Base-by-base conservation (phyloP, 1,284 basidiomycete species). In the Moesziomyces antarcticus region DNA sequence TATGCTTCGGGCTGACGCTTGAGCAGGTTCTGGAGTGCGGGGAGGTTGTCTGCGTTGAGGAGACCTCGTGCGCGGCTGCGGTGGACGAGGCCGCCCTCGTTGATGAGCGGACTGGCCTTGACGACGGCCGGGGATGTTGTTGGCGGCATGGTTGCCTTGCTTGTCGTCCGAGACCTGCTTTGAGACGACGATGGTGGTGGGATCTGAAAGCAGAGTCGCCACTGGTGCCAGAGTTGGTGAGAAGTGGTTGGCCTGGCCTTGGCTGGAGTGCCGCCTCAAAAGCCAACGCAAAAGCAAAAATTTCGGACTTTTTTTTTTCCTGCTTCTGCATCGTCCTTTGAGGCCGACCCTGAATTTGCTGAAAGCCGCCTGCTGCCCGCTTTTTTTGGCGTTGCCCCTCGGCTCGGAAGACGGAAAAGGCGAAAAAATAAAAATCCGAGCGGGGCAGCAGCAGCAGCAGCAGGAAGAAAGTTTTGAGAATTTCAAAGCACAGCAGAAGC, bases 1-100 rank as follows among this genome's bases (percentile, higher is more conserved):
- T 99, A 99, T 0, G 90, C 91, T 8, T 87, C 85, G 2, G 96
- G 93, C 83, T 97, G 94, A 58, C 97, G 89, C 85, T 86, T 99
- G 85, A 99, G 94, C 62, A 99, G 88, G 83, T 98, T 98, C 84
- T 99, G 97, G 20, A 99, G 85, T 50, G 89, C 88, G 14, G 89
- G 89, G 41, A 90, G 85, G 73, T 89, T 89, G 60, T 78, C 77
- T 7, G 82, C 77, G 45, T 83, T 78, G 58, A 82, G 74, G 24
- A 84, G 64, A 45, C 82, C 82, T 37, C 82, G 56, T 13, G 81
- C 79, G 67, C 80, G 71, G 33, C 75, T 75, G n/a, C 81, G 70
- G 45, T 82, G 76, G 25, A 57, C 37, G 14, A 82, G 77, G 22
- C 80, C 80, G 25, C 78, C 73, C 46, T 82, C 80, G 21, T 66